Base-by-base conservation (phyloP, 1,284 basidiomycete species). In the Ceratobasidium sp. region DNA sequence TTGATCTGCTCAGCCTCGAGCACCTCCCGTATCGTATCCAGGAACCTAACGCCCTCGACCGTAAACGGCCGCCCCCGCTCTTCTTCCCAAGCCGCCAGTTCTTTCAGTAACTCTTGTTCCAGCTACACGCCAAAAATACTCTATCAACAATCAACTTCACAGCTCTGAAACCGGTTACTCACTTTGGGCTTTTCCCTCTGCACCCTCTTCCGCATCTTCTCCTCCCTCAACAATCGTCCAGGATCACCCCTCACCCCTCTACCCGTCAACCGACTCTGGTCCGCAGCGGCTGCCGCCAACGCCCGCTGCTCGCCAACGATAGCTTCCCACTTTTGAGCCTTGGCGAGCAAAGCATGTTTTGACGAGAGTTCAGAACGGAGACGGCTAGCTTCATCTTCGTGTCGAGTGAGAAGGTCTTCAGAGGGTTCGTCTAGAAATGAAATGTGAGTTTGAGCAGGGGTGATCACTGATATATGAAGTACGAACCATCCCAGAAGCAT, bases 141-240 rank as follows among this genome's bases (percentile, higher is more conserved):
- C 79, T 33, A 62, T 9, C 74, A 42, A n/a, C 46, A 46, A 33
- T 56, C 48, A 38, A 74, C 61, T 33, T 7, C 23, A 23, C 54
- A 26, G 73, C n/a, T 5, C 17, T 23, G n/a, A 67, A 57, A 3
- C 40, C 33, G 33, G n/a, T 10, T 44, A 83, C 92, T 79, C 82
- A 97, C 96, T 83, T 94, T 91, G 33, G 97, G 97, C 84, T 98
- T 99, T 85, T 98, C 93, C 83, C 95, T 94, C 80, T 90, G 90
- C n/a, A 99, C 96, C 13, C 97, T 88, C 85, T 98, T 99, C 73
- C 97, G 90, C 93, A 98, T 96, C 89, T 98, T 98, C 86, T 99
- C 97, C 85, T 99, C 97, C 65, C 95, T 89, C 65, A 99, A 86
- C 65, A 99, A 85, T 79, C 90, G 88, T 70, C 90, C 94, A 77